Conservation (phyloP, 306 rosid species). For the Canavalia ensiformis region DNA sequence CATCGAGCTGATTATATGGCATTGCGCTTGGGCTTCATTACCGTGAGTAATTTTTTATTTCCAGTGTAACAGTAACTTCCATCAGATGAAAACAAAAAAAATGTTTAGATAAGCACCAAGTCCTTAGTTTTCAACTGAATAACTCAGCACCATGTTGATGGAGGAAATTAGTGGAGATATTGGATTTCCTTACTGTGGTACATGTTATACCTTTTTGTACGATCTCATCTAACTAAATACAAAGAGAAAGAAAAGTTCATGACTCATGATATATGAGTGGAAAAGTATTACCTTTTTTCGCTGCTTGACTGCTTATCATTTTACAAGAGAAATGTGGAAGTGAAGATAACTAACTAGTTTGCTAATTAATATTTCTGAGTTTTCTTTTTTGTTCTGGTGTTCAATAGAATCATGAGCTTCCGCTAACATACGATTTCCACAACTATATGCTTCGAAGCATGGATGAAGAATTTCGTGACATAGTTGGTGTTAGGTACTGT, state of each 20-base stretch:
- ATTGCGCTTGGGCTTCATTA: conserved; percentile 86
- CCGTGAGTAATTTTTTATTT: conserved; percentile 59
- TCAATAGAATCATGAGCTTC: conserved; percentile 79
- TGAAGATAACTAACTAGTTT: conserved; percentile 42
- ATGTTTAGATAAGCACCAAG: neutral
- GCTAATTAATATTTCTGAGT: conserved; percentile 44
- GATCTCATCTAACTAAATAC: conserved; percentile 29
- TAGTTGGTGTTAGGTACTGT: conserved; percentile 85
- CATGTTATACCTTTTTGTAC: neutral
- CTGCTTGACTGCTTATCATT: neutral
- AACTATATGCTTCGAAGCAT: conserved; percentile 96
- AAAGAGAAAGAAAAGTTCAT: neutral
- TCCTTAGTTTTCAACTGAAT: conserved; percentile 10
- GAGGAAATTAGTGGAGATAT: neutral
- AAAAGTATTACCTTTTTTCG: neutral
- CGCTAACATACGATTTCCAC: conserved; percentile 83
- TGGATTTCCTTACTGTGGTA: conserved; percentile 5
- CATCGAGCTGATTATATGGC: conserved; percentile 88
- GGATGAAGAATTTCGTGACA: conserved; percentile 93
- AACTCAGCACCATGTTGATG: neutral
- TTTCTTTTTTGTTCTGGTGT: conserved; percentile 42
- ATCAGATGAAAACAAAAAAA: conserved; percentile 11
- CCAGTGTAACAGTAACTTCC: conserved; percentile 17
- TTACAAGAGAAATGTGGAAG: conserved; percentile 29
- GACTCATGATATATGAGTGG: conserved; percentile 15